Conservation (phyloP, 495 filamentous ascomycete genomes). For the Thozetella sp. region DNA sequence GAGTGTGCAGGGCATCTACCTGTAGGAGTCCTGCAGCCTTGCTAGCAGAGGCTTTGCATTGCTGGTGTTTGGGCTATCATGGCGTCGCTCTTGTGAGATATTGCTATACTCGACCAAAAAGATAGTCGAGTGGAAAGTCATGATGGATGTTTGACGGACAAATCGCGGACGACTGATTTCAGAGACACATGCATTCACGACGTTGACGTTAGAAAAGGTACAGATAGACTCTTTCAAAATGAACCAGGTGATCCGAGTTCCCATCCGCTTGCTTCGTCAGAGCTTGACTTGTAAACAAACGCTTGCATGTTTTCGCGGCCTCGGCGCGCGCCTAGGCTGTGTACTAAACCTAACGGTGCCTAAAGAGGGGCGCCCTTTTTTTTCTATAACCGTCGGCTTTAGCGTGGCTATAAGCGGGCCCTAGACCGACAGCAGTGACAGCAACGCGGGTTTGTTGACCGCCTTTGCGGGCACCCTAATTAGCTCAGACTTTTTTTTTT, state of each 20-base stretch:
- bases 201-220: neutral
- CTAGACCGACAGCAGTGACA: neutral
- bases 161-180: neutral
- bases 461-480: slow-evolving; percentile 1
- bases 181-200: neutral
- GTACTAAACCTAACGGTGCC: no score
- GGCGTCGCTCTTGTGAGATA: neutral
- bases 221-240: neutral
- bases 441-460: neutral
- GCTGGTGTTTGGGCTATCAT: slow-evolving; percentile 1
- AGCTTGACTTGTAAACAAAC: no score
- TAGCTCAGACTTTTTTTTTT: neutral
- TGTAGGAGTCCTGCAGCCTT: neutral
- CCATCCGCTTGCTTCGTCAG: neutral
- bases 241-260: neutral
- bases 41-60: slow-evolving; percentile 3
- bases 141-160: neutral
- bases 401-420: neutral
- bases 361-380: neutral
- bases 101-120: neutral
- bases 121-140: neutral
- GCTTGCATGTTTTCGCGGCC: no score
- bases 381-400: neutral
- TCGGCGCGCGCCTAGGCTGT: no score
- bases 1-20: neutral